These are phyloP conservation scores for Amaranthus tricolor DNA, from an alignment of 179 eudicot genomes.

Conservation along the genomic window DNA sequence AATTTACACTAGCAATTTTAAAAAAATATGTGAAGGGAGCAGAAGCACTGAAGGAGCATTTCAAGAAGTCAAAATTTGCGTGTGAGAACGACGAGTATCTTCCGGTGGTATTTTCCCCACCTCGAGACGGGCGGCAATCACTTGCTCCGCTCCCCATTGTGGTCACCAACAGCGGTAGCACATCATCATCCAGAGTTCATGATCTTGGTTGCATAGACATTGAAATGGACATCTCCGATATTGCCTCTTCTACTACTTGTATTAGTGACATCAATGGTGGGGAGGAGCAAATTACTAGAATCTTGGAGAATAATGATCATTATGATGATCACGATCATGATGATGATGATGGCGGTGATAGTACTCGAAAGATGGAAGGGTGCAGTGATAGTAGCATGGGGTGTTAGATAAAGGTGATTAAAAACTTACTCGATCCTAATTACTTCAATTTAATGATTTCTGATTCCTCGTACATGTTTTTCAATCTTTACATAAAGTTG, in stretches of 20 bases:
- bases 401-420: slow-evolving; percentile 2
- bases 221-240: slow-evolving; percentile 16
- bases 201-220: not conserved
- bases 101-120: slow-evolving; percentile 87
- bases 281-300: not conserved
- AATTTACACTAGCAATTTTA: not conserved
- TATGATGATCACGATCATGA: not conserved
- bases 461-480: too few relatives aligned
- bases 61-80: slow-evolving; percentile 95
- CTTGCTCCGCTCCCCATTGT: slow-evolving; percentile 64
- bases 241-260: slow-evolving; percentile 16
- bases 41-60: slow-evolving; percentile 92
- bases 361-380: not conserved
- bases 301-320: slow-evolving; percentile 1
- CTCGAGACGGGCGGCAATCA: slow-evolving; percentile 66
- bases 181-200: slow-evolving; percentile 4
- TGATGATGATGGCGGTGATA: not conserved
- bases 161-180: not conserved
- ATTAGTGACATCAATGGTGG: not conserved
- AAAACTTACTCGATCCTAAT: not conserved
- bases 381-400: slow-evolving; percentile 12
- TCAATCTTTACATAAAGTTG: too few relatives aligned
- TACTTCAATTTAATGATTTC: too few relatives aligned
- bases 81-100: slow-evolving; percentile 83
- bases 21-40: slow-evolving; percentile 45